Evolutionary conservation across 225 moss, liverwort and hornwort species (phyloP).

Genomic region (Sphagnum contortum): DNA sequence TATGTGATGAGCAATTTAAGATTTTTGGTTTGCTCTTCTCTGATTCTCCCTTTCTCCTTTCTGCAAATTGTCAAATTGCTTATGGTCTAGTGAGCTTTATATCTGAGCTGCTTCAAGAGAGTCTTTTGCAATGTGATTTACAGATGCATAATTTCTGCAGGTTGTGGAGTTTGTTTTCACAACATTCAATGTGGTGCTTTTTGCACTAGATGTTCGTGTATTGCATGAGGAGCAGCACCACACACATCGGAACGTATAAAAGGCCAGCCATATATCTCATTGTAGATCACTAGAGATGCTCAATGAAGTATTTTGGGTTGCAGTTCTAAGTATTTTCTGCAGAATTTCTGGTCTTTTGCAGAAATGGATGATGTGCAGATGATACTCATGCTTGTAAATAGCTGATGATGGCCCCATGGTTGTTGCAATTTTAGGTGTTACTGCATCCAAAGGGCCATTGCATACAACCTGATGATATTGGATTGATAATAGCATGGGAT

Average conservation of each 20-base stretch:
- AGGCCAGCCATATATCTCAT: too few relatives aligned
- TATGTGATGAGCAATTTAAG: too few relatives aligned
- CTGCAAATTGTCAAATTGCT: too few relatives aligned
- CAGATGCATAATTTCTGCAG: slow-evolving; percentile 13
- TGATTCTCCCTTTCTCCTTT: neutral
- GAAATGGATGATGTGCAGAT: too few relatives aligned
- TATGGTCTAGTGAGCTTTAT: neutral
- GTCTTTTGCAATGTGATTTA: neutral
- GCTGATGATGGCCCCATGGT: too few relatives aligned
- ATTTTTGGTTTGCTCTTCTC: neutral
- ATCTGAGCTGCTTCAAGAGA: neutral
- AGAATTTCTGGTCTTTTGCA: too few relatives aligned
- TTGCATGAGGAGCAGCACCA: slow-evolving; percentile 10
- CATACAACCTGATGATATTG: slow-evolving; percentile 65
- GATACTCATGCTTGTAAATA: too few relatives aligned
- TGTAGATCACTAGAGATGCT: too few relatives aligned
- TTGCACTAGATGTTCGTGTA: slow-evolving; percentile 69
- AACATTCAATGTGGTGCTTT: slow-evolving; percentile 54
- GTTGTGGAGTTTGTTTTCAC: slow-evolving; percentile 53
- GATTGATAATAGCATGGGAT: slow-evolving; percentile 64
- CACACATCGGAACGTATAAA: slow-evolving; percentile 24
- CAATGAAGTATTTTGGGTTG: too few relatives aligned
- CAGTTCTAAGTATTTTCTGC: too few relatives aligned
- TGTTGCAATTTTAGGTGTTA: slow-evolving; percentile 18
- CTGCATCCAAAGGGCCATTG: slow-evolving; percentile 72